Percentiles rank a stretch among this genome's conserved stretches.
Conservation (phyloP, 75 land plant genomes). For the Isoetes taiwanensis region DNA sequence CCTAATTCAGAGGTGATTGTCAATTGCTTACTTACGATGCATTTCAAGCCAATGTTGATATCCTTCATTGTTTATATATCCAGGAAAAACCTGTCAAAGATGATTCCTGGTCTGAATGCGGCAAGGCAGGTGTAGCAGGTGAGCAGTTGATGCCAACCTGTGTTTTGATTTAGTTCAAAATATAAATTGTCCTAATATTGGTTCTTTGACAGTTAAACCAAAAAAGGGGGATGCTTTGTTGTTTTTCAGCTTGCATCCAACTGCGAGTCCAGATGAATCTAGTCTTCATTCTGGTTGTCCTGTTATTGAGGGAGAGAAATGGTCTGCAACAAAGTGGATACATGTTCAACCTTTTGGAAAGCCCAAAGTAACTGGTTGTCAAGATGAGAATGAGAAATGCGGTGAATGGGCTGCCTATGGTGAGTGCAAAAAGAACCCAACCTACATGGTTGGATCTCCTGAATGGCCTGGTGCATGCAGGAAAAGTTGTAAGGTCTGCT, state of each 20-base stretch:
- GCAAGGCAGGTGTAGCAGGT: slow-evolving; percentile 68
- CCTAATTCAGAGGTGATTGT: slow-evolving; percentile 53
- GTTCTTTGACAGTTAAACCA: slow-evolving; percentile 36
- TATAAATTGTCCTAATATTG: background rate
- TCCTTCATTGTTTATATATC: background rate
- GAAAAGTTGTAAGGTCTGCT: slow-evolving; percentile 73
- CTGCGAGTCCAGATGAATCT: slow-evolving; percentile 35
- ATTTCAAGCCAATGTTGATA: background rate
- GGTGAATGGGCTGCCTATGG: slow-evolving; percentile 64
- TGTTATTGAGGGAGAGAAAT: slow-evolving; percentile 69
- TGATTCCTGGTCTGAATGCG: slow-evolving; percentile 65
- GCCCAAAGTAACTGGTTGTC: slow-evolving; percentile 25
- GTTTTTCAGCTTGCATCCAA: slow-evolving; percentile 44
- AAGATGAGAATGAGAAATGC: slow-evolving; percentile 53
- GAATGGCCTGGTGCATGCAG: slow-evolving; percentile 68
- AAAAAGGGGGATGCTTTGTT: slow-evolving; percentile 62
- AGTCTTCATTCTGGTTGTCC: slow-evolving; percentile 77
- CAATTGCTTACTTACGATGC: background rate
- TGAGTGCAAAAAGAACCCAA: slow-evolving; percentile 72
- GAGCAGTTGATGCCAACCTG: background rate
- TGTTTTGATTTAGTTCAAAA: background rate
- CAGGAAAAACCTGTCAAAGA: slow-evolving; percentile 27
- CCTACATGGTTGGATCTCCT: slow-evolving; percentile 70
- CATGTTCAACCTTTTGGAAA: slow-evolving; percentile 54
- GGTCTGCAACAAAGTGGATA: slow-evolving; percentile 79